Percentiles rank a stretch among this genome's conserved stretches.
These are phyloP conservation scores for Aspergillus nanangensis DNA, from an alignment of 495 filamentous ascomycete species.

Conservation along the genomic window DNA sequence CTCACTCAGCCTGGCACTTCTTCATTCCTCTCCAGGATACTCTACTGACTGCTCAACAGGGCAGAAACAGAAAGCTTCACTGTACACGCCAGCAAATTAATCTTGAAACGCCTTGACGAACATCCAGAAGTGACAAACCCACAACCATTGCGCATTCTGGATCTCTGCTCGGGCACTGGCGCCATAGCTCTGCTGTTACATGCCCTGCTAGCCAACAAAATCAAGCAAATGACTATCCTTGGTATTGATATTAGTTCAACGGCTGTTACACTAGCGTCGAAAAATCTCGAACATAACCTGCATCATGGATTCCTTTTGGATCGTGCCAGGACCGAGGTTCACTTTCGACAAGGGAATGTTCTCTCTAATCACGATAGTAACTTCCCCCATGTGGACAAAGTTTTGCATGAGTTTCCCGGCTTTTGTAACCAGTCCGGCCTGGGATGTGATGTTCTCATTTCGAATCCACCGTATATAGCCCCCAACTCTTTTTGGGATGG, in stretches of 20 bases:
- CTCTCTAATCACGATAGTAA: conserved; percentile 27
- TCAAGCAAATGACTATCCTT: conserved; percentile 28
- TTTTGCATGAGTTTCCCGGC: conserved; percentile 1
- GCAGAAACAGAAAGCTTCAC: conserved; percentile 72
- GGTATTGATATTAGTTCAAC: conserved; percentile 34
- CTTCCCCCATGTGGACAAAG: conserved; percentile 8
- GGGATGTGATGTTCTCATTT: conserved; percentile 66
- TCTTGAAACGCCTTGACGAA: conserved; percentile 21
- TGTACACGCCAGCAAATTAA: conserved; percentile 46
- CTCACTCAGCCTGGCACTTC: not conserved
- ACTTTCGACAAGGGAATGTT: conserved; percentile 53
- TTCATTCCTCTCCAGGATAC: not conserved
- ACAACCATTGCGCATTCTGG: conserved; percentile 56
- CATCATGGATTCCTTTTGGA: conserved; percentile 17
- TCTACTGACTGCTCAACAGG: conserved; percentile 20
- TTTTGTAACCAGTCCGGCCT: conserved; percentile 1
- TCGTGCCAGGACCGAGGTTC: conserved; percentile 31
- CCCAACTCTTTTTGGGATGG: conserved; percentile 44
- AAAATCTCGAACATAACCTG: conserved; percentile 57
- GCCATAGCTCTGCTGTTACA: conserved; percentile 79
- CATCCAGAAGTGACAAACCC: not conserved
- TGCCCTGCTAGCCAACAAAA: conserved; percentile 41
- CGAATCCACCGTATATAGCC: conserved; percentile 93
- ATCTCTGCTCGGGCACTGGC: conserved; percentile 87
- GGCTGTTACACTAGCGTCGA: conserved; percentile 57